Base-by-base conservation (phyloP, 495 filamentous ascomycete species). In the Annulohypoxylon bovei region DNA sequence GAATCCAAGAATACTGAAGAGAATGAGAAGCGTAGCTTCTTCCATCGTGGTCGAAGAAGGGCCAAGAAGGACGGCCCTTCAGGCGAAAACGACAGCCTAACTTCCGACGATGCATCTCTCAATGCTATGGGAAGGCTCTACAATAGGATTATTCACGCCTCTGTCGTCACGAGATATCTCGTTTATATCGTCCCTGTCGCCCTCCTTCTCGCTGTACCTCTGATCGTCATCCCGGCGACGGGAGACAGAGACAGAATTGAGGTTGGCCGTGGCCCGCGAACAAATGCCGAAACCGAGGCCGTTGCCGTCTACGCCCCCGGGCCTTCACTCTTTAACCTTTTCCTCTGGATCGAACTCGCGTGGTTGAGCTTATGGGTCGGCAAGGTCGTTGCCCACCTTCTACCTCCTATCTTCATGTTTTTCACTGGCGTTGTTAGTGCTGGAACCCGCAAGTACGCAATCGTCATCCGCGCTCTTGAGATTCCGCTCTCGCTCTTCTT, bases 361-460 rank as follows among this genome's bases (percentile, higher is more conserved):
- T 98, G 94, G 95, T 81, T 94, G 40, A 87, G 89, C 60, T 83
- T 98, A 55, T 99, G 95, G 95, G 86, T 87, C 22, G 90, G 89
- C 44, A 99, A 99, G 81, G 77, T 97, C 33, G 83, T 91, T 23
- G 91, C 94, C 6, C 90, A 92, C 75, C 80, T 89, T 27, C 78
- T 97, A n/a, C 95, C 95, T 0, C 83, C 77, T 18, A 66, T 97
- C 27, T 98, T 98, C 78, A 92, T 96, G 81, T 90, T 93, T 65
- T 84, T 97, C 46, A 90, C 89, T 71, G 95, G 95, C 32, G 91
- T 98, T 61, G 92, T 98, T 65, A 95, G 91, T 79, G 88, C 94
- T 2, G 94, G 95, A 14, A 96, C 93, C 2, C 86, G 93, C 59
- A 99, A 98, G 80, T 98, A 99, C 81, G 92, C 93, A 28, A 84